phyloP scores from a whole-genome alignment of 192 early-diverging fungal species.

The Paraglomus brasilianum region DNA sequence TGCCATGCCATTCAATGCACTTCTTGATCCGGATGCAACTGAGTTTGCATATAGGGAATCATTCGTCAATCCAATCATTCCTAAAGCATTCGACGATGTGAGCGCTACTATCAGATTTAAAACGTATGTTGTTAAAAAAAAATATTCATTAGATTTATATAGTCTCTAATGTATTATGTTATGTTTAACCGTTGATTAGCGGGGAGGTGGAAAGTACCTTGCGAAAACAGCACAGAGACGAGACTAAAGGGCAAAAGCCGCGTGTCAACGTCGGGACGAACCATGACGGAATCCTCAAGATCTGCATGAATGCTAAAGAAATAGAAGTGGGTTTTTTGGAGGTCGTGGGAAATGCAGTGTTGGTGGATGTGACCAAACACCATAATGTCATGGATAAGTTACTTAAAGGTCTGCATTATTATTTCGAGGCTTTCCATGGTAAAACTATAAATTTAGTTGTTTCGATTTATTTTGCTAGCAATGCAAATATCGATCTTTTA shows the following conservation, averaged over 20 bases:
- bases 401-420: conserved; percentile 19
- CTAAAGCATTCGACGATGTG: conserved; percentile 19
- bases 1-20: conserved; percentile 1
- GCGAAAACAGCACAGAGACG: conserved; percentile 8
- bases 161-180: conserved; percentile 11
- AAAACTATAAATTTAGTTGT: neutral
- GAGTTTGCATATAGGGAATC: conserved; percentile 25
- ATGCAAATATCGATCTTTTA: conserved; percentile 32
- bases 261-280: conserved; percentile 8
- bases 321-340: conserved; percentile 25
- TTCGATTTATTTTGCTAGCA: conserved; percentile 5
- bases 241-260: conserved; percentile 21
- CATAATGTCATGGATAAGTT: conserved; percentile 10
- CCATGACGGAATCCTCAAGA: conserved; percentile 22
- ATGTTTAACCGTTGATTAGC: conserved; percentile 22
- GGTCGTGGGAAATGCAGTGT: conserved; percentile 6
- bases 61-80: conserved; percentile 27
- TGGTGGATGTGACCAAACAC: conserved; percentile 5
- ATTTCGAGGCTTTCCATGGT: conserved; percentile 2
- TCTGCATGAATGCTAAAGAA: conserved; percentile 24
- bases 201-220: conserved; percentile 22
- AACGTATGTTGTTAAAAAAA: conserved; percentile 28
- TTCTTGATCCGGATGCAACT: conserved; percentile 15
- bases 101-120: conserved; percentile 20
- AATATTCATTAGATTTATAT: too few relatives aligned